A percentile compares a stretch with the other conserved stretches of the same genome.
These are phyloP conservation scores for Sphagnurus paluster DNA, from an alignment of 1,284 basidiomycete genomes.

Conservation along the genomic window DNA sequence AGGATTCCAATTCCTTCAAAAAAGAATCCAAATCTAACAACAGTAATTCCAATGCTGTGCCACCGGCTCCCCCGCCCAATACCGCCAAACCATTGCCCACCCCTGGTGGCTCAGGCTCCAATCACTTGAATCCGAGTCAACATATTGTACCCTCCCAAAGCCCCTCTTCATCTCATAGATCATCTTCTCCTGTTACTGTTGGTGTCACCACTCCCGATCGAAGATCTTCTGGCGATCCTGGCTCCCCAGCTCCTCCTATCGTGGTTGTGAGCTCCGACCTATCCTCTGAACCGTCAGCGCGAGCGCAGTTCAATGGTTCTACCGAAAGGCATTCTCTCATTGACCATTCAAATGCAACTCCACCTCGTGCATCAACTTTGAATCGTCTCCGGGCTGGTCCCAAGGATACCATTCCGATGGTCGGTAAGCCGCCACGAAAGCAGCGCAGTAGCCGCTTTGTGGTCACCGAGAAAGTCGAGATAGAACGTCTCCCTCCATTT, in stretches of 20 bases:
- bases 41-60: constrained; percentile 44
- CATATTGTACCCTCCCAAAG: constrained; percentile 45
- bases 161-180: constrained; percentile 45
- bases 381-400: constrained; percentile 74
- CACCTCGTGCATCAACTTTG: constrained; percentile 62
- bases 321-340: constrained; percentile 55
- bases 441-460: constrained; percentile 96
- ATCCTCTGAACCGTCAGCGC: constrained; percentile 51
- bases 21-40: constrained; percentile 57
- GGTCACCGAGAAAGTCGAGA: constrained; percentile 94
- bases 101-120: constrained; percentile 37
- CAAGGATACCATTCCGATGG: constrained; percentile 94
- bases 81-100: constrained; percentile 61
- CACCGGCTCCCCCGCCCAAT: constrained; percentile 67
- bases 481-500: constrained; percentile 94
- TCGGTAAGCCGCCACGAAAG: constrained; percentile 93
- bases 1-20: constrained; percentile 69
- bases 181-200: constrained; percentile 37
- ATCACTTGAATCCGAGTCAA: constrained; percentile 39
- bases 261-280: constrained; percentile 88
- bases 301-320: constrained; percentile 38
- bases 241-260: constrained; percentile 74
- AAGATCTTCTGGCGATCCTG: constrained; percentile 51
- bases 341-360: constrained; percentile 51
- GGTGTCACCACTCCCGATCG: constrained; percentile 47